Percentiles rank a stretch among this genome's conserved stretches.
These are phyloP conservation scores for Coniochaeta prunicola DNA, from an alignment of 2,329 filamentous ascomycete species.

Conservation along the genomic window DNA sequence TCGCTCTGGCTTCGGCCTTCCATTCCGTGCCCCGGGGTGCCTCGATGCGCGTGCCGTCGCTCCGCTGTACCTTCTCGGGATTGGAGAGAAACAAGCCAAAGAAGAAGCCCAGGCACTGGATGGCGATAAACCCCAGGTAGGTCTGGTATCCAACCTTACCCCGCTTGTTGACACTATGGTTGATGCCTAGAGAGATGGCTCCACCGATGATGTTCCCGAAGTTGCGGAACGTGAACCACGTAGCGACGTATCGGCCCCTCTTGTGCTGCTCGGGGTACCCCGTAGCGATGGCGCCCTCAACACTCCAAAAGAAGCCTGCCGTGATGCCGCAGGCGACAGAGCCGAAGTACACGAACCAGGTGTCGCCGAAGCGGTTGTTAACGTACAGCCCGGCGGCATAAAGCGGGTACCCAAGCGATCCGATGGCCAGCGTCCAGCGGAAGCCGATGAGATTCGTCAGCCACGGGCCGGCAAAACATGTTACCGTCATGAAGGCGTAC, in stretches of 20 bases:
- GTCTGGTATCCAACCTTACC: conserved; percentile 31
- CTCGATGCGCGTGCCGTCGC: conserved; percentile 26
- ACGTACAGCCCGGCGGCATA: conserved; percentile 58
- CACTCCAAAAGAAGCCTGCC: conserved; percentile 62
- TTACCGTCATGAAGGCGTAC: conserved; percentile 35
- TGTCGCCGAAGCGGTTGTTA: conserved; percentile 55
- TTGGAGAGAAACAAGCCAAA: conserved; percentile 34
- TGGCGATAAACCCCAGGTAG: conserved; percentile 37
- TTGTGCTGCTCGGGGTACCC: conserved; percentile 57
- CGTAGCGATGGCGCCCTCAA: conserved; percentile 58
- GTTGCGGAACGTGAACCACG: conserved; percentile 33
- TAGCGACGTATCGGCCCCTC: conserved; percentile 48
- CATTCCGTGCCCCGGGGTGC: conserved; percentile 19
- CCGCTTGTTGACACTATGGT: conserved; percentile 39
- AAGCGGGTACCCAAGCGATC: conserved; percentile 52
- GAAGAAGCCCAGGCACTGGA: conserved; percentile 36
- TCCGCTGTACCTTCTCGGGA: conserved; percentile 34
- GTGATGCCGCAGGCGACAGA: conserved; percentile 55
- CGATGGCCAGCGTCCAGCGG: conserved; percentile 30
- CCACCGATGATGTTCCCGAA: conserved; percentile 39
- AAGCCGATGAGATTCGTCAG: conserved; percentile 29
- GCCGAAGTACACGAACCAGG: conserved; percentile 58
- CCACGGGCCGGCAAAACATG: conserved; percentile 30
- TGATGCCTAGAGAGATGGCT: conserved; percentile 40
- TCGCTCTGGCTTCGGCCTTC: conserved; percentile 22